Evolutionary conservation across 176 grass and related monocot species (phyloP).

Genomic region (Thalia dealbata): DNA sequence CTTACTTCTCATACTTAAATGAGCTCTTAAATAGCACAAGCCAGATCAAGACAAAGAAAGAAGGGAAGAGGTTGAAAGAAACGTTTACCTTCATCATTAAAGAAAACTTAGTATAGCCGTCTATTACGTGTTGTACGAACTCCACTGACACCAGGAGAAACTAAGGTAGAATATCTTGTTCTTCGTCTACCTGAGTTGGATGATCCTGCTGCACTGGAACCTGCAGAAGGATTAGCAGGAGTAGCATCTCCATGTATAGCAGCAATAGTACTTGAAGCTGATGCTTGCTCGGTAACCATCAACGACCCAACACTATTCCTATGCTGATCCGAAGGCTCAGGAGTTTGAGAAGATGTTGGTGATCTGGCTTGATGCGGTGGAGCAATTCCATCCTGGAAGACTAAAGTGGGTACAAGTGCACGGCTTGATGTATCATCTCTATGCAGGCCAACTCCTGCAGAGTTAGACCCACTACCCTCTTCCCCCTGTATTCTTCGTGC

Average conservation of each 20-base stretch:
- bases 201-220: background rate
- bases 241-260: conserved; percentile 16
- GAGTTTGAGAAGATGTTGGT: background rate
- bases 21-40: background rate
- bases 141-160: background rate
- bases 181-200: conserved; percentile 8
- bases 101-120: background rate
- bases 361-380: background rate
- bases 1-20: background rate
- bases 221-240: background rate
- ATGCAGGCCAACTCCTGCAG: background rate
- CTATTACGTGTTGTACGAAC: background rate
- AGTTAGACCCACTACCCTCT: conserved; percentile 1
- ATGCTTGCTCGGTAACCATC: conserved; percentile 30
- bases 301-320: conserved; percentile 15
- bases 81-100: background rate
- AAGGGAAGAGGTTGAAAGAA: background rate
- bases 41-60: background rate
- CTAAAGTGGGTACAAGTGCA: background rate
- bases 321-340: background rate
- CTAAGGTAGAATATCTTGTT: background rate
- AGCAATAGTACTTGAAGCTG: conserved; percentile 35
- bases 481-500: background rate
- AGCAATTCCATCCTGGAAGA: background rate
- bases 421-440: background rate